Evolutionary conservation across 352 stramenopile genomes (phyloP).

Genomic region (Pythium diclinum): DNA sequence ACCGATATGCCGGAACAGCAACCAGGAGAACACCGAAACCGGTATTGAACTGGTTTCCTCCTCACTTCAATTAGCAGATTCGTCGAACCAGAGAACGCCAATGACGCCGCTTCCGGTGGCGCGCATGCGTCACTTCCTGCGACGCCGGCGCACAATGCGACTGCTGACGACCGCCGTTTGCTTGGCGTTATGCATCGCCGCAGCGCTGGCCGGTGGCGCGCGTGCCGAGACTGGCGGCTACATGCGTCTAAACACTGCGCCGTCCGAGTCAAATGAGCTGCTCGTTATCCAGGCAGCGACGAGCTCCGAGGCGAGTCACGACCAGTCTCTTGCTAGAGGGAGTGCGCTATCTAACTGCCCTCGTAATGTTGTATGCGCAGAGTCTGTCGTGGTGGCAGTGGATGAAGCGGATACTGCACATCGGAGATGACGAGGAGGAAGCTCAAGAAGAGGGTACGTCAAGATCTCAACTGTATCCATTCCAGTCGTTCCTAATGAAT

Average conservation of each 20-base stretch:
- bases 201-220: not conserved
- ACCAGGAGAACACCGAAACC: not conserved
- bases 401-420: slow-evolving; percentile 20
- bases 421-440: not conserved
- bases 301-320: not conserved
- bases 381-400: slow-evolving; percentile 24
- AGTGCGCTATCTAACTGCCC: not conserved
- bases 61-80: slow-evolving; percentile 2
- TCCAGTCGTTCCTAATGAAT: too few species aligned
- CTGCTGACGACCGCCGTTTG: not conserved
- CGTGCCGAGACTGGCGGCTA: not conserved
- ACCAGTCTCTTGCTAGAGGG: not conserved
- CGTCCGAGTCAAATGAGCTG: not conserved
- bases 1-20: not conserved
- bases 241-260: not conserved
- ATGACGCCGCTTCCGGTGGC: slow-evolving; percentile 1
- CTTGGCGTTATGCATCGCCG: not conserved
- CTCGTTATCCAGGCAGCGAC: not conserved
- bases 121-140: slow-evolving; percentile 1
- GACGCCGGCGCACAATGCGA: not conserved
- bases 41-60: not conserved
- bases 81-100: not conserved
- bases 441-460: not conserved
- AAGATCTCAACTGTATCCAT: too few species aligned
- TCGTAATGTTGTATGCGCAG: not conserved